Evolutionary conservation across 2,329 filamentous ascomycete species (phyloP), one percentile per base, ranked within the genome.

Genomic region (Pleurostoma richardsiae): DNA sequence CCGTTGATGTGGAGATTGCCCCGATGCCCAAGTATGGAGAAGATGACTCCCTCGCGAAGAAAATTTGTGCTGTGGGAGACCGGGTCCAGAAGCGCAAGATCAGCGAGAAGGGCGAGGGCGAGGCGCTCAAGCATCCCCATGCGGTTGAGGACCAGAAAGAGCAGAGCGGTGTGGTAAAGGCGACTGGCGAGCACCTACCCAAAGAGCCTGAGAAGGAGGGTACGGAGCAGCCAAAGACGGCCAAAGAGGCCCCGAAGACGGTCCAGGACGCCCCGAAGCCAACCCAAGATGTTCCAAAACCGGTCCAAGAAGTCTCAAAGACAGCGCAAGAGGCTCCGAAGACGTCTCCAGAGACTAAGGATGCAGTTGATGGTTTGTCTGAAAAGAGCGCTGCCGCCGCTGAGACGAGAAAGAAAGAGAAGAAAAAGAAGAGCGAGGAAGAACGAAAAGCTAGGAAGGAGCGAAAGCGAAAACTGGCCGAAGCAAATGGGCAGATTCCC

Each of bases 1-100:
- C 89, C 56, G 94, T 99, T 3, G 94, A 99, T 60, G 91, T 99
- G 4, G 94, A 99, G 65, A 95, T 99, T 59, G 92, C 92, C 3
- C 89, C 90, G 1, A 83, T 89, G 60, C 89, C 91, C 28, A 84
- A 82, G 56, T 94, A 95, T 56, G 68, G 73, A 10, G 88, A 94
- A 3, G 74, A 74, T 11, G 77, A 78, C 5, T 65, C 76, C 7
- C 68, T 63, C 39, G 42, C 53, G 48, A 61, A 59, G 42, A 71
- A 68, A 46, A 59, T 65, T n/a, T 68, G 70, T 40, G 78, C 79
- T 48, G 68, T 67, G 47, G 63, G 67, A 43, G 77, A 76, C 49
- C 79, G 78, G 59, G 77, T 74, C 50, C 72, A 80, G 27, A 88
- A 84, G 60, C 81, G 79, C 48, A 85, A 79, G 57, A 68, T 79